Evolutionary conservation across 176 grass and related monocot genomes (phyloP).

Genomic region (Triticum aestivum): IWGSC_CS_RefSeq_v2.1 NC_057814.1:128690161-128690660

Average conservation of each 20-base stretch:
- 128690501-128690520: conserved; percentile 24
- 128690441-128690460: background rate
- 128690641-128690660: background rate
- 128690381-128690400: background rate
- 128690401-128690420: background rate
- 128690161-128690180: conserved; percentile 38
- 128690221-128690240: background rate
- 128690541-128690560: conserved; percentile 52
- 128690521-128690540: conserved; percentile 47
- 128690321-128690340: background rate
- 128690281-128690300: too few relatives aligned
- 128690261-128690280: background rate
- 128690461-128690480: background rate
- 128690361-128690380: background rate
- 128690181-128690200: conserved; percentile 22
- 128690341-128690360: background rate
- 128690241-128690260: background rate
- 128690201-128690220: background rate
- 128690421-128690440: background rate
- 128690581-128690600: background rate
- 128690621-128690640: background rate
- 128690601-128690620: background rate
- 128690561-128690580: conserved; percentile 17
- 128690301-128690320: background rate
- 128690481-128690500: conserved; percentile 15